Percentiles rank a stretch among this genome's conserved stretches.
These are phyloP conservation scores for Cadophora luteo-olivacea DNA, from an alignment of 2,329 filamentous ascomycete genomes.

Conservation along the genomic window DNA sequence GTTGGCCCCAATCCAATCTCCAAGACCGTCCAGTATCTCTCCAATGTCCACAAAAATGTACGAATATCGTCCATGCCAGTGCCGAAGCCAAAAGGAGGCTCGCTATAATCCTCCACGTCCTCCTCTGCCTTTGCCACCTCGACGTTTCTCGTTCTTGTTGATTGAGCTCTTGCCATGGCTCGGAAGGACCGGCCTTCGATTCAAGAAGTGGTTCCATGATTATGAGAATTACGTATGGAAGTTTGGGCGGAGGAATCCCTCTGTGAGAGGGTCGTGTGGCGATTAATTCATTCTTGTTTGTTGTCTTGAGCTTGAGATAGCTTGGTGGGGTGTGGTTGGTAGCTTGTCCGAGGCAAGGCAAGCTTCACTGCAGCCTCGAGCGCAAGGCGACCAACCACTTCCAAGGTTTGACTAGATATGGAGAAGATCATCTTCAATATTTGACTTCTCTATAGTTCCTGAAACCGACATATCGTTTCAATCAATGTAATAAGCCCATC, in stretches of 20 bases:
- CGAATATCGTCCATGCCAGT: slow-evolving; percentile 22
- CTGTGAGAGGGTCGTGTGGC: slow-evolving; percentile 28
- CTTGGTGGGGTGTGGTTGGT: slow-evolving; percentile 18
- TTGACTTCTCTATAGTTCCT: too few species aligned
- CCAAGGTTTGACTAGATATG: too few species aligned
- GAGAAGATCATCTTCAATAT: too few species aligned
- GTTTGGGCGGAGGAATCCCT: background rate
- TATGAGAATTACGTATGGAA: background rate
- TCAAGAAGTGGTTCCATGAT: slow-evolving; percentile 26
- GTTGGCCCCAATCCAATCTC: slow-evolving; percentile 12
- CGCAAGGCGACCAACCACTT: slow-evolving; percentile 32
- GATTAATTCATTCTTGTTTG: slow-evolving; percentile 25
- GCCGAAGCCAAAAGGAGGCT: slow-evolving; percentile 21
- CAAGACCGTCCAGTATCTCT: slow-evolving; percentile 18
- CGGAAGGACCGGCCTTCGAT: slow-evolving; percentile 39
- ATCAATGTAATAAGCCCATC: too few species aligned
- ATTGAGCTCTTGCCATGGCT: slow-evolving; percentile 5
- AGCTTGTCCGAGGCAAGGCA: slow-evolving; percentile 11
- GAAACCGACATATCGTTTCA: too few species aligned
- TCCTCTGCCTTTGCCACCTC: slow-evolving; percentile 18
- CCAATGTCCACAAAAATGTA: slow-evolving; percentile 18
- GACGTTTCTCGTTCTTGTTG: slow-evolving; percentile 6
- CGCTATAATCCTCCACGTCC: slow-evolving; percentile 9
- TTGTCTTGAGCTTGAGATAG: slow-evolving; percentile 23
- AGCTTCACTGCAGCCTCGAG: slow-evolving; percentile 31